These are phyloP conservation scores for Trichophyton schoenleinii DNA, from an alignment of 2,329 filamentous ascomycete genomes.

Conservation along the genomic window DNA sequence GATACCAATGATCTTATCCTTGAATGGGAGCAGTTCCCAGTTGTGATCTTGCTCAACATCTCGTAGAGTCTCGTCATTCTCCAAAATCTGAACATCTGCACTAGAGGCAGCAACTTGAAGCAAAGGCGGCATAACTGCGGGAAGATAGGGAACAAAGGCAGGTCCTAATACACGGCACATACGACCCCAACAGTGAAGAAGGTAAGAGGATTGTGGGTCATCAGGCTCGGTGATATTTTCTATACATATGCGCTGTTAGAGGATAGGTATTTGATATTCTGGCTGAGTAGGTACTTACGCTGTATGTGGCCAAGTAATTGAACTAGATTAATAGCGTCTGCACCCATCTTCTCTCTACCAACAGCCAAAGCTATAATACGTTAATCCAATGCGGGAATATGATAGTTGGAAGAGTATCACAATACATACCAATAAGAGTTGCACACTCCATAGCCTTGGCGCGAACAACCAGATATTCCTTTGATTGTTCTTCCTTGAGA, in stretches of 20 bases:
- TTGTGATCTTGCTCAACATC: constrained; percentile 88
- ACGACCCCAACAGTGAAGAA: constrained; percentile 97
- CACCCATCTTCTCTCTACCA: constrained; percentile 79
- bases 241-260: constrained; percentile 10
- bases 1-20: constrained; percentile 97
- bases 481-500: constrained; percentile 76
- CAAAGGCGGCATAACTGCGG: constrained; percentile 86
- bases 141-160: constrained; percentile 86
- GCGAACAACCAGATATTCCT: constrained; percentile 78
- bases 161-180: constrained; percentile 90
- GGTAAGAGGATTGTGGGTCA: constrained; percentile 89
- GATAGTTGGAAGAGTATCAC: neutral
- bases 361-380: constrained; percentile 59
- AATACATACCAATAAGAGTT: constrained; percentile 57
- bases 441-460: constrained; percentile 99
- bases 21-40: constrained; percentile 93
- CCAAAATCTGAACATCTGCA: constrained; percentile 90
- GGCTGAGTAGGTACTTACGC: constrained; percentile 25
- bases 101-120: constrained; percentile 85
- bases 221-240: constrained; percentile 74
- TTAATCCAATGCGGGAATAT: neutral
- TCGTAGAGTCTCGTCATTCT: constrained; percentile 88
- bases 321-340: constrained; percentile 76
- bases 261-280: neutral
- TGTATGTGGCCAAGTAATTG: constrained; percentile 81